Conservation (phyloP, 139 green algal genomes). For the Astrephomene gubernaculifera region DNA sequence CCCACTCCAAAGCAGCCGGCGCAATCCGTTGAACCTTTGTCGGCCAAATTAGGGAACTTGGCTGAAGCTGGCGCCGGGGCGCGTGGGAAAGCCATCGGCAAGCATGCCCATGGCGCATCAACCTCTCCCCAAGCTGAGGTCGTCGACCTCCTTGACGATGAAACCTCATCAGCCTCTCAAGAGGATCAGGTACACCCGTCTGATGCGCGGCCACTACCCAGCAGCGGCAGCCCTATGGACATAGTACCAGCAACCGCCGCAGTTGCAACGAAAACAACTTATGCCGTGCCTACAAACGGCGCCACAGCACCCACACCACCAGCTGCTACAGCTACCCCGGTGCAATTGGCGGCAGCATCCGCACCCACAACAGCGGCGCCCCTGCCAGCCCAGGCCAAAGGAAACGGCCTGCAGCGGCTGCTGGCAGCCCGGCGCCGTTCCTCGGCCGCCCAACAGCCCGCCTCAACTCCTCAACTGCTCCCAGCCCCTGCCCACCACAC, state of each 20-base stretch:
- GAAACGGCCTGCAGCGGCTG: slow-evolving; percentile 24
- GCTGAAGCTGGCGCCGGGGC: not conserved
- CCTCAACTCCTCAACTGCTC: too few relatives aligned
- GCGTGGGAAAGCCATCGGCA: not conserved
- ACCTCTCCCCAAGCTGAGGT: not conserved
- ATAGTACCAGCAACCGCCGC: not conserved
- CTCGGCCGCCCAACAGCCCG: not conserved
- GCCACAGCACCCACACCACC: not conserved
- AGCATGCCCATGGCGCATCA: not conserved
- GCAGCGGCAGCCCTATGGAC: not conserved
- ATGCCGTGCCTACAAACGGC: not conserved
- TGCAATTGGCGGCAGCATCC: not conserved
- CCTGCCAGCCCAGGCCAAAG: not conserved
- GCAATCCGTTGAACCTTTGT: not conserved
- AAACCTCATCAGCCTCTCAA: not conserved
- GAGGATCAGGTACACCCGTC: not conserved
- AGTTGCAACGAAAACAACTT: not conserved
- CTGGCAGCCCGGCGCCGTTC: not conserved
- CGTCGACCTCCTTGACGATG: not conserved
- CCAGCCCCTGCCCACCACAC: not conserved
- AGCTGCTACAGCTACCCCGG: not conserved
- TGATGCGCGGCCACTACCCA: not conserved
- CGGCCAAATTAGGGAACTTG: not conserved
- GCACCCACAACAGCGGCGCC: not conserved
- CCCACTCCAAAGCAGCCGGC: not conserved